Conservation (phyloP, 1,284 basidiomycete genomes). For the Rhodotorula sp. region DNA sequence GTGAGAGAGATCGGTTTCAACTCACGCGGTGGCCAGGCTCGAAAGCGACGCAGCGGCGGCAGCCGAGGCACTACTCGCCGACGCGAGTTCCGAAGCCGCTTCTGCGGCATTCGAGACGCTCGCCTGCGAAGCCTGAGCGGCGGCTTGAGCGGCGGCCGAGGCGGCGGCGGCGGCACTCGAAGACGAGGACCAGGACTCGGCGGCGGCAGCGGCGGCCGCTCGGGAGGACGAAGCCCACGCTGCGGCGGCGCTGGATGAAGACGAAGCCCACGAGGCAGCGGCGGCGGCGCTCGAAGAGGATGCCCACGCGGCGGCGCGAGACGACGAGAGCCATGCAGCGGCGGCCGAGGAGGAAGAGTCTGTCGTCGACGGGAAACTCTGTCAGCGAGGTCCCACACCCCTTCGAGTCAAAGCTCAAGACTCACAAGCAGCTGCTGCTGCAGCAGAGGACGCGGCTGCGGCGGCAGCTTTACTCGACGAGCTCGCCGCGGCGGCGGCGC, state of each 20-base stretch:
- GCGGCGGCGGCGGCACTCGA: slow-evolving; percentile 1
- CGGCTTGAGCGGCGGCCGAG: slow-evolving; percentile 2
- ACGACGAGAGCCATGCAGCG: slow-evolving; percentile 2
- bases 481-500: slow-evolving; percentile 6
- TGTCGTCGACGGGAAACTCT: neutral
- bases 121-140: slow-evolving; percentile 6
- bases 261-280: slow-evolving; percentile 4
- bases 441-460: neutral
- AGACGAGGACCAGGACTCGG: slow-evolving; percentile 3
- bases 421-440: neutral
- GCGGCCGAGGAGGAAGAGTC: slow-evolving; percentile 6
- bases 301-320: neutral
- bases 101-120: neutral
- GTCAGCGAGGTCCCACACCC: neutral
- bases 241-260: neutral
- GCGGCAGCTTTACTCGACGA: slow-evolving; percentile 1
- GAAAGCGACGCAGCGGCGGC: neutral
- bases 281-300: slow-evolving; percentile 13
- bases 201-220: neutral
- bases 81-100: neutral
- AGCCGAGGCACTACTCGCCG: slow-evolving; percentile 1
- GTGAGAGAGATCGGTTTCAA: neutral
- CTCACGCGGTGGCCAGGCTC: neutral
- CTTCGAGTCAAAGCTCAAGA: neutral
- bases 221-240: slow-evolving; percentile 5